phyloP scores from a whole-genome alignment of 306 rosid genomes.

The Malus fusca region DNA sequence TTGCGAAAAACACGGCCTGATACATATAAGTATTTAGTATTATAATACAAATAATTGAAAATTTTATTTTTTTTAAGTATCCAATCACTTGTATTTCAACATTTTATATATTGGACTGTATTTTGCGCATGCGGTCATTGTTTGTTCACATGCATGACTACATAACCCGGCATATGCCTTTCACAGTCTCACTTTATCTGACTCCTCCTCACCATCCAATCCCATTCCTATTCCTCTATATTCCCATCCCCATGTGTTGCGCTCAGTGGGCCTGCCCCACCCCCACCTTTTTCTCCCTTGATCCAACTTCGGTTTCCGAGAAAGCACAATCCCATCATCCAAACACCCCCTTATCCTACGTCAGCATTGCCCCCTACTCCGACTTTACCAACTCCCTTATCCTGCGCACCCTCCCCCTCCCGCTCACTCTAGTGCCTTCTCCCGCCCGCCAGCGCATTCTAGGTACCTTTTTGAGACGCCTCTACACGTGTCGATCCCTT shows the following conservation, averaged over 20 bases:
- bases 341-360: conserved; percentile 24
- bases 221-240: too few relatives aligned
- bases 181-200: conserved; percentile 59
- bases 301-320: conserved; percentile 65
- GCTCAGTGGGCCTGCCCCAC: conserved; percentile 45
- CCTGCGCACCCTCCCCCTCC: conserved; percentile 14
- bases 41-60: too few relatives aligned
- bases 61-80: too few relatives aligned
- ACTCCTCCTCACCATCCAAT: conserved; percentile 10
- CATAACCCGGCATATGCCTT: background rate
- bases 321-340: conserved; percentile 33
- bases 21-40: too few relatives aligned
- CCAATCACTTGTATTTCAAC: too few relatives aligned
- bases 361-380: background rate
- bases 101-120: too few relatives aligned
- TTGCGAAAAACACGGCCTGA: fast-evolving
- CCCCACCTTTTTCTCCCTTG: background rate
- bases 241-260: conserved; percentile 57
- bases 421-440: conserved; percentile 1
- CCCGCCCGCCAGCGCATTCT: conserved; percentile 28
- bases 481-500: conserved; percentile 42
- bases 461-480: conserved; percentile 28
- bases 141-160: background rate
- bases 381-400: conserved; percentile 11
- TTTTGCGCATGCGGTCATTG: background rate